Evolutionary conservation across 2,329 filamentous ascomycete species (phyloP).

Genomic region (Cercospora sesami): DNA sequence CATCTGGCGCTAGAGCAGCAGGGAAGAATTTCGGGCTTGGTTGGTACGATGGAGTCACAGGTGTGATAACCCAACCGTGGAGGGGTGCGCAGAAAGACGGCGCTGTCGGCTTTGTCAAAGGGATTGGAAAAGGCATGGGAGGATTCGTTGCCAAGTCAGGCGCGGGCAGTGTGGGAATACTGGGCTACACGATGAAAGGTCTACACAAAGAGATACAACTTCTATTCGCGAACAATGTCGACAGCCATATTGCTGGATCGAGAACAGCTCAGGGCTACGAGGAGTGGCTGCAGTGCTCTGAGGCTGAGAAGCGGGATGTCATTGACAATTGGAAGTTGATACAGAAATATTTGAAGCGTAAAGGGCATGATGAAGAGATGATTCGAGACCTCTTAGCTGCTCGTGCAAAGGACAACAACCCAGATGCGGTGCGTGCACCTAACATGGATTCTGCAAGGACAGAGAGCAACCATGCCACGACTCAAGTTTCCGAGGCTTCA

Average conservation of each 20-base stretch:
- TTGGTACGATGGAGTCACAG: slow-evolving; percentile 73
- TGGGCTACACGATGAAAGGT: slow-evolving; percentile 76
- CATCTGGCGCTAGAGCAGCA: slow-evolving; percentile 74
- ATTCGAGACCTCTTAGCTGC: slow-evolving; percentile 45
- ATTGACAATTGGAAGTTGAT: slow-evolving; percentile 64
- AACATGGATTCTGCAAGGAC: slow-evolving; percentile 13
- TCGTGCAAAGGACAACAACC: slow-evolving; percentile 33
- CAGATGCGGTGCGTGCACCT: slow-evolving; percentile 20
- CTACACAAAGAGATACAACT: slow-evolving; percentile 72
- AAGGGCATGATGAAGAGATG: slow-evolving; percentile 58
- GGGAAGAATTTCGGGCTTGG: slow-evolving; percentile 67
- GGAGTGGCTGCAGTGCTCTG: slow-evolving; percentile 58
- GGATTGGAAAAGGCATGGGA: slow-evolving; percentile 74
- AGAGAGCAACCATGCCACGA: not conserved
- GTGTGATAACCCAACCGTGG: slow-evolving; percentile 70
- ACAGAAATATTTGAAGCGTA: slow-evolving; percentile 59
- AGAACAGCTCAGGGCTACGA: slow-evolving; percentile 73
- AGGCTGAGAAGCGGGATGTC: slow-evolving; percentile 64
- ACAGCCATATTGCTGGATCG: slow-evolving; percentile 77
- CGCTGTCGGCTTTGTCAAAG: slow-evolving; percentile 67
- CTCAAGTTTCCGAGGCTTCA: not conserved
- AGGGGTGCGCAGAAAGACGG: slow-evolving; percentile 65
- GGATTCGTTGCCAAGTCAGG: slow-evolving; percentile 73
- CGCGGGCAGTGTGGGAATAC: slow-evolving; percentile 58
- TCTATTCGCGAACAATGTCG: slow-evolving; percentile 66